Evolutionary conservation across 2,329 filamentous ascomycete genomes (phyloP), one percentile per base, ranked within the genome.

Genomic region (Beauveria sp.): DNA sequence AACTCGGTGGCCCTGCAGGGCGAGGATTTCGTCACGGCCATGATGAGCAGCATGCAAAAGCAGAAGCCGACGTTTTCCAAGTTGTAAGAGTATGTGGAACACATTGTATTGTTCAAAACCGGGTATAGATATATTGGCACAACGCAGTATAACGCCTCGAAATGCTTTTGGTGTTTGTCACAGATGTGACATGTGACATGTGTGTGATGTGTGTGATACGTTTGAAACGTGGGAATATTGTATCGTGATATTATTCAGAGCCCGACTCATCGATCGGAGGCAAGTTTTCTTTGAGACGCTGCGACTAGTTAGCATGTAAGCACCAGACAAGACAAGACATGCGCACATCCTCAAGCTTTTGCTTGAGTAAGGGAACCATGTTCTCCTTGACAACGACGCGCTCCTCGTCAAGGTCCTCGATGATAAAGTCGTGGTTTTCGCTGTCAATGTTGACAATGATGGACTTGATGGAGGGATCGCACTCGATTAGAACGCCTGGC

Each of bases 391-490:
- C 83, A 3, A 93, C 79, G 1, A 91, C 79, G 62, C 88, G 87
- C 71, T 89, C 83, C 63, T 93, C 89, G 74, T 93, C 89, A 1
- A 93, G 82, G 65, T 92, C 88, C 68, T 92, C 88, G 65, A 92
- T 89, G 70, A 93, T 89, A 72, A 86, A 90, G 66, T 88, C 85
- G 73, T 92, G 86, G 66, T 82, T 81, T 62, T 84, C 79, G 68
- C 79, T 83, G 74, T 93, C 88, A 67, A 93, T 89, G 69, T 87
- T 89, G 67, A 90, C 80, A 69, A 93, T 88, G 78, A 93, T 91
- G 65, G 90, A 89, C 75, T 92, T 93, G 81, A 93, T 92, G 50
- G 88, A 90, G n/a, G 90, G 88, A 72, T 93, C 90, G 75, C 88
- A 91, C 74, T 91, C 85, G 74, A 93, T 86, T 66, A 93, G 82